phyloP scores from a whole-genome alignment of 139 green algal genomes.

The Tetradesmus lagerheimii region DNA sequence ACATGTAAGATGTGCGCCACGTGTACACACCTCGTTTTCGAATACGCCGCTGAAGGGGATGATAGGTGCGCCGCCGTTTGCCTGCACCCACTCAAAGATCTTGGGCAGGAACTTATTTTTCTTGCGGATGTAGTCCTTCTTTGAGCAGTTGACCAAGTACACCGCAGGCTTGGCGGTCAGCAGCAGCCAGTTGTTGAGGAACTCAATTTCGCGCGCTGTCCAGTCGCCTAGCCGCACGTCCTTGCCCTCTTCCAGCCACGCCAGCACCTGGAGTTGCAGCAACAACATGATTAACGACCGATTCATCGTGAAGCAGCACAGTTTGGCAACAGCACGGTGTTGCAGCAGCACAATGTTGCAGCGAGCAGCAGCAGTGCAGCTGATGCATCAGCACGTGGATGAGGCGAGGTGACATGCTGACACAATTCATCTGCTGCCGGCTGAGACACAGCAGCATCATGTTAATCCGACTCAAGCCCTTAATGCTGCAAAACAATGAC shows the following conservation, averaged over 20 bases:
- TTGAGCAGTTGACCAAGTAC: conserved; percentile 96
- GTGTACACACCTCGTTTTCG: conserved; percentile 88
- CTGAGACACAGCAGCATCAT: too few relatives aligned
- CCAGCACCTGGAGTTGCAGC: conserved; percentile 16
- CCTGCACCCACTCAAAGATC: conserved; percentile 92
- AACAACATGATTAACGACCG: too few relatives aligned
- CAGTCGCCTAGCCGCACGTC: conserved; percentile 92
- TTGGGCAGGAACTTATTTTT: conserved; percentile 99
- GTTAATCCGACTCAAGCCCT: too few relatives aligned
- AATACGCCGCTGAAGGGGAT: conserved; percentile 95
- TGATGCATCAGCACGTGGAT: too few relatives aligned
- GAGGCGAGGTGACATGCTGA: too few relatives aligned
- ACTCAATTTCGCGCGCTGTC: conserved; percentile 84
- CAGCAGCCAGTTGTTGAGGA: conserved; percentile 87
- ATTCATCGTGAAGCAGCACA: too few relatives aligned
- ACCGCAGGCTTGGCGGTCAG: conserved; percentile 96
- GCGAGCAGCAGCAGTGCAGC: too few relatives aligned
- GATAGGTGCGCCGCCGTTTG: conserved; percentile 92
- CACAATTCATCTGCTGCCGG: too few relatives aligned
- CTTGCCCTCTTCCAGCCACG: conserved; percentile 74
- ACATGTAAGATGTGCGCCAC: too few relatives aligned
- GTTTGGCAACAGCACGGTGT: too few relatives aligned
- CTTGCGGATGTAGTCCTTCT: conserved; percentile 95
- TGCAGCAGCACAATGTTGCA: too few relatives aligned
- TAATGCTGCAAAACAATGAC: too few relatives aligned